These are phyloP conservation scores for Zygotorulaspora mrakii DNA, from an alignment of 1,139 yeast genomes.

Conservation along the genomic window DNA sequence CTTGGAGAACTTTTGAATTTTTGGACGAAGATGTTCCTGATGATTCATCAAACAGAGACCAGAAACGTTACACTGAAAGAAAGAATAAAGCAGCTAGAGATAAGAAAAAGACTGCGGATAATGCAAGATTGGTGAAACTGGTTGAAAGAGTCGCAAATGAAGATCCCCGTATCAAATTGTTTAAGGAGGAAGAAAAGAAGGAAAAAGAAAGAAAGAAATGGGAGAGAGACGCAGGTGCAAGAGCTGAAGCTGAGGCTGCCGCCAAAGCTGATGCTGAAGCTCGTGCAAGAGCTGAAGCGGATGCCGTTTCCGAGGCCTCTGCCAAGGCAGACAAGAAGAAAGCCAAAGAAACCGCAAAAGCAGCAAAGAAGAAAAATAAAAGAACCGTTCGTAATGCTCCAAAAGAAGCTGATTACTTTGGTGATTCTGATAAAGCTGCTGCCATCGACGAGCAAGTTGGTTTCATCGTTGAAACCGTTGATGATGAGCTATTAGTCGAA, in stretches of 20 bases:
- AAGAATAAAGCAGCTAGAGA: conserved; percentile 95
- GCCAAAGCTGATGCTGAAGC: conserved; percentile 87
- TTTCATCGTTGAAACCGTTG: conserved; percentile 69
- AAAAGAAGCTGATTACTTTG: conserved; percentile 83
- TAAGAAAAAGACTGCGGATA: conserved; percentile 97
- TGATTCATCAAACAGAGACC: conserved; percentile 98
- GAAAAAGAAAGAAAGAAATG: conserved; percentile 94
- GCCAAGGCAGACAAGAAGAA: conserved; percentile 74
- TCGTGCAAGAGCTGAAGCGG: conserved; percentile 73
- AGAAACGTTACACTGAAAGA: conserved; percentile 97
- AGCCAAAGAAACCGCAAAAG: conserved; percentile 95
- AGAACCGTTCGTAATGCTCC: conserved; percentile 80
- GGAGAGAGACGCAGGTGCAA: conserved; percentile 97
- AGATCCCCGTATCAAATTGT: conserved; percentile 92
- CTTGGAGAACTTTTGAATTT: conserved; percentile 98
- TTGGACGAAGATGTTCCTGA: conserved; percentile 99
- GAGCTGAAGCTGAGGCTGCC: conserved; percentile 89
- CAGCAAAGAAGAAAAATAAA: conserved; percentile 97
- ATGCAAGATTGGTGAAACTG: conserved; percentile 79
- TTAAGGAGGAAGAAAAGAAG: conserved; percentile 91
- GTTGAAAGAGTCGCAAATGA: conserved; percentile 84
- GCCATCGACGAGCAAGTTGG: conserved; percentile 78
- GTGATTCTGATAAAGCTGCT: conserved; percentile 63
- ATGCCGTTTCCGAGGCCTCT: conserved; percentile 52
- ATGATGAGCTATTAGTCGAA: conserved; percentile 67